Base-by-base conservation (phyloP, 495 filamentous ascomycete genomes). In the Podospora comata region DNA sequence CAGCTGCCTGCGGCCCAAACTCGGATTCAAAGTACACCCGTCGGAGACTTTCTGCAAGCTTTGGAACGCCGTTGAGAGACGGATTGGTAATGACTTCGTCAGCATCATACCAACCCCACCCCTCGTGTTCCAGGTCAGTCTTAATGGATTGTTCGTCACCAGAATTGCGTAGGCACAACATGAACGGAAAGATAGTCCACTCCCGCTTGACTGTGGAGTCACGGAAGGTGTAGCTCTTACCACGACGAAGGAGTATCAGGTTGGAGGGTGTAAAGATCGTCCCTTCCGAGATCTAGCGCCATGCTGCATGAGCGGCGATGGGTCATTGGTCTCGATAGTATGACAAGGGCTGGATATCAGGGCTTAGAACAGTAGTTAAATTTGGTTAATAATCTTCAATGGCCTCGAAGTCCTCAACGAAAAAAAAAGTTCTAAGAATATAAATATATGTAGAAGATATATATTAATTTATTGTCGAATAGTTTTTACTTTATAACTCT, bases 181-280 rank as follows among this genome's bases (percentile, higher is more conserved):
- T 81, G 69, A 90, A 90, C 3, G 89, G 87, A 62, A 87, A 80
- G 55, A 91, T 79, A 6, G 80, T 90, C 89, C 88, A 91, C 72
- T 84, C 75, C 5, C 86, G 84, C 13, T 79, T 73, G 15, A 89
- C 71, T 9, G 79, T 77, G 3, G 73, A 55, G 68, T 91, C 89
- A 16, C 66, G 67, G 68, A 91, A 89, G 9, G 81, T 76, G 72
- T 84, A 91, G 26, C 83, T 79, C 61, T 88, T 86, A 18, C 89
- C 89, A 4, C 81, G 79, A 44, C 87, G 82, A 68, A 86, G 81
- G 19, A 87, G 78, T 1, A 75, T 72, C 20, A 90, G 65, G 0
- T 83, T 80, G 0, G 74, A 65, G 0, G 77, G 60, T 0, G 79
- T 82, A 6, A 91, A 75, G 0, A 75, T 79, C 0, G 89, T 91